Conservation (phyloP, 2,329 filamentous ascomycete species). For the Huntiella savannae region DNA sequence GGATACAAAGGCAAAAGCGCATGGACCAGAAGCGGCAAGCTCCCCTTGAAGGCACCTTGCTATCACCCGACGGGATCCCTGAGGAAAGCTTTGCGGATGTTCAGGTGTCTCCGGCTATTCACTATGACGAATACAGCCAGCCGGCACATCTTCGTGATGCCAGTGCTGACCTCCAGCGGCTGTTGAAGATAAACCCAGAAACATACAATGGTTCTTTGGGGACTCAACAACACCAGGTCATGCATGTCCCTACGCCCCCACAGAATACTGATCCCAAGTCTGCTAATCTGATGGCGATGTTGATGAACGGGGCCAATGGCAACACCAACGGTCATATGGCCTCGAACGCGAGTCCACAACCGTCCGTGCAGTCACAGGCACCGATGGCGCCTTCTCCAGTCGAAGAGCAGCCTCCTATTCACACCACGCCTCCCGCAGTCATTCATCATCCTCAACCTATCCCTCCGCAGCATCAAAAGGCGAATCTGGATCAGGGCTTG, state of each 20-base stretch:
- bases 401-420: conserved; percentile 23
- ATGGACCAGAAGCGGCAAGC: conserved; percentile 16
- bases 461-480: conserved; percentile 36
- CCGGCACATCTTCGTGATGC: conserved; percentile 31
- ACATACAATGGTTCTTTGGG: conserved; percentile 1
- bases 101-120: conserved; percentile 19
- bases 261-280: conserved; percentile 6
- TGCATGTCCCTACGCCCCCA: conserved; percentile 5
- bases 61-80: conserved; percentile 14
- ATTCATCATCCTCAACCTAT: conserved; percentile 27
- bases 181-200: conserved; percentile 26
- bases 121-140: conserved; percentile 10
- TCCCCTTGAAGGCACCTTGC: conserved; percentile 22
- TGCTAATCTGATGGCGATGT: conserved; percentile 5
- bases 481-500: conserved; percentile 17
- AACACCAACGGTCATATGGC: conserved; percentile 5
- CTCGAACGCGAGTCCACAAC: neutral
- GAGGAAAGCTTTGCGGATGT: conserved; percentile 31
- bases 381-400: conserved; percentile 32
- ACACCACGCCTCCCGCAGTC: conserved; percentile 16
- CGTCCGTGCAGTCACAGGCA: conserved; percentile 21
- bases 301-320: conserved; percentile 3
- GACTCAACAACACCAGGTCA: neutral
- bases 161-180: conserved; percentile 31
- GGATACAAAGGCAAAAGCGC: conserved; percentile 67